Base-by-base conservation (phyloP, 179 eudicot genomes). In the Spergularia azorica region DNA sequence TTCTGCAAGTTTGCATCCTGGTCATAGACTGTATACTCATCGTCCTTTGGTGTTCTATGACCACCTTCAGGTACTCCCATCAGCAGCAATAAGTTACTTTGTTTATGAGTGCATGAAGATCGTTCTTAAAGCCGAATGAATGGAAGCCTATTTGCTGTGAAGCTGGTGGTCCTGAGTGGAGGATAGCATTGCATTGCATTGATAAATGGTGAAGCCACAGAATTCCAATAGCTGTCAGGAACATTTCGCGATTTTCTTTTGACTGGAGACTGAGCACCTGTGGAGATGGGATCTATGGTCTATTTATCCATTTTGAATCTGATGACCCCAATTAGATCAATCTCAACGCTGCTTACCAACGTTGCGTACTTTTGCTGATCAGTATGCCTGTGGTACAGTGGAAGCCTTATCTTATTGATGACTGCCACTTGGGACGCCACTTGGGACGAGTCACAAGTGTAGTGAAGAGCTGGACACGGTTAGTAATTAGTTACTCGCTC, bases 41-140 rank as follows among this genome's bases (percentile, higher is more conserved):
- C 50, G 26, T 17, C 26, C 61, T 62, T 41, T 67, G 0, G 64
- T 32, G 6, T 55, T 52, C 46, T 59, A 43, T 70, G 60, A 52
- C 48, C 72, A 63, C 65, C 17, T 80, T 72, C 88, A 90, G 94
- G 94, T 86, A 62, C 86, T 88, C 57, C 94, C 94, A 73, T 88
- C 92, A 54, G 94, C 92, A 58, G 83, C 94, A 50, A 88, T 87
- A 77, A 88, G 94, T 75, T 90, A 77, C 71, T 90, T 90, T 70
- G 89, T 89, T 8, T 90, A 90, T n/a, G 94, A 90, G 81, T 88
- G 79, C 84, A 87, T 90, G 94, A 89, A 88, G 84, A 84, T 88
- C 48, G 82, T 88, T 32, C 89, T 90, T 52, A 79, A 90, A 84
- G 92, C 88, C 46, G 90, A 90, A 79, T 90, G 81, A 83, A 46